Conservation (phyloP, 2,329 filamentous ascomycete species). For the Malbranchea cinnamomea region DNA sequence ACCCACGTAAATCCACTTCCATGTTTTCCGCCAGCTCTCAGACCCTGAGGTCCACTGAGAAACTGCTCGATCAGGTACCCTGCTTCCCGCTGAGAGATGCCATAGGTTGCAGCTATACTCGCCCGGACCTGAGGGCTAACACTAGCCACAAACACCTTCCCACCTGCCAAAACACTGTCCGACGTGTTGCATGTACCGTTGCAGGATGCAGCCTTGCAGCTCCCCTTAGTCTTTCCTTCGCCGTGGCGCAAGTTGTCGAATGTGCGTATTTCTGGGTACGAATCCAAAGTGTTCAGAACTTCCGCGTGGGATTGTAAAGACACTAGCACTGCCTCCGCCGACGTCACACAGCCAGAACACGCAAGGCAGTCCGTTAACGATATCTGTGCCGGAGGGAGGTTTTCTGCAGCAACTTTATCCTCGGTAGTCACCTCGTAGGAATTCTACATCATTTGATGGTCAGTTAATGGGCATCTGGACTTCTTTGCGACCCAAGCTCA, state of each 20-base stretch:
- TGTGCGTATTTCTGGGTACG: constrained; percentile 31
- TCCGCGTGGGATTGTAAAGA: constrained; percentile 88
- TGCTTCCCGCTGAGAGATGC: constrained; percentile 56
- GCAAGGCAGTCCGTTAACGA: constrained; percentile 94
- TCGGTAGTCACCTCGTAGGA: constrained; percentile 84
- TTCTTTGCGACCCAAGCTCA: constrained; percentile 17
- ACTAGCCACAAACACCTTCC: constrained; percentile 76
- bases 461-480: not conserved
- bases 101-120: constrained; percentile 72
- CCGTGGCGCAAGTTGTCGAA: constrained; percentile 25
- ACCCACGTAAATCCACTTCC: constrained; percentile 76
- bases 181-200: no score
- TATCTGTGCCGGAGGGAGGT: constrained; percentile 67
- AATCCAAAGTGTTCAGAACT: constrained; percentile 69
- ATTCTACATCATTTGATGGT: constrained; percentile 25
- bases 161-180: constrained; percentile 29
- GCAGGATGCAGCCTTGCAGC: no score
- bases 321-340: constrained; percentile 91
- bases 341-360: constrained; percentile 94
- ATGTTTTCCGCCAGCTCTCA: constrained; percentile 55
- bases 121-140: constrained; percentile 84
- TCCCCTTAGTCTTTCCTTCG: constrained; percentile 43
- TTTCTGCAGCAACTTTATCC: constrained; percentile 48
- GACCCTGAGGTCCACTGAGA: constrained; percentile 52
- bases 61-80: constrained; percentile 73